Base-by-base conservation (phyloP, 2,329 filamentous ascomycete species). In the Amauroascus verrucosus region DNA sequence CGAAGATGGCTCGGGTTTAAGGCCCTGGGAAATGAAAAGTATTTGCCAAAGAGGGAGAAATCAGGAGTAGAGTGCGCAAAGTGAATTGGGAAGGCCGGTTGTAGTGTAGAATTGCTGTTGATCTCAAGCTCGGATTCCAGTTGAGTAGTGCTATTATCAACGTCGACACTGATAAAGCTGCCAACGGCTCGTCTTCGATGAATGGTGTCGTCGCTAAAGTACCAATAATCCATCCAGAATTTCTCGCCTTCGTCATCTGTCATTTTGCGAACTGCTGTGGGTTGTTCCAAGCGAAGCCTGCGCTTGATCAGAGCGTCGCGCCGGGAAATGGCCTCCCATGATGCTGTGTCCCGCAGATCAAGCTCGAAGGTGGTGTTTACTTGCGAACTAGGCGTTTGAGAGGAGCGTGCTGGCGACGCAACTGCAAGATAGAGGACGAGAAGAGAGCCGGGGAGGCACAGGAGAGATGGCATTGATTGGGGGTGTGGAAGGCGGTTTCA, bases 161-260 rank as follows among this genome's bases (percentile, higher is more conserved):
- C 2, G n/a, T 38, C n/a, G n/a, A n/a, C n/a, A n/a, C n/a, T n/a
- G n/a, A n/a, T n/a, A n/a, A n/a, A 3, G 20, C 37, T 50, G 9
- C 24, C n/a, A 30, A 16, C 13, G 9, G 20, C 47, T 35, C 20
- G 35, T 28, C 16, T 44, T 28, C 37, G 16, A 24, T 44, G 46
- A 6, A 57, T 58, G 8, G n/a, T 9, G 2, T 61, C 54, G 8
- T 58, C 60, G 16, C 24, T 33, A 51, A 72, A 72, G 16, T 61
- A 49, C 73, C 73, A 76, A 57, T 75, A 75, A 32, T 73, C 64
- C 32, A 69, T 61, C 48, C 69, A 73, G 61, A 76, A 76, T 59
- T 75, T 76, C 58, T 76, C 72, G 9, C 73, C 71, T 43, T 72
- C 67, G 40, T 75, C 71, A 5, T 57, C 59, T 40, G 64, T 70